Conservation (phyloP, 1,139 yeast genomes). For the Wickerhamomyces sp. region DNA sequence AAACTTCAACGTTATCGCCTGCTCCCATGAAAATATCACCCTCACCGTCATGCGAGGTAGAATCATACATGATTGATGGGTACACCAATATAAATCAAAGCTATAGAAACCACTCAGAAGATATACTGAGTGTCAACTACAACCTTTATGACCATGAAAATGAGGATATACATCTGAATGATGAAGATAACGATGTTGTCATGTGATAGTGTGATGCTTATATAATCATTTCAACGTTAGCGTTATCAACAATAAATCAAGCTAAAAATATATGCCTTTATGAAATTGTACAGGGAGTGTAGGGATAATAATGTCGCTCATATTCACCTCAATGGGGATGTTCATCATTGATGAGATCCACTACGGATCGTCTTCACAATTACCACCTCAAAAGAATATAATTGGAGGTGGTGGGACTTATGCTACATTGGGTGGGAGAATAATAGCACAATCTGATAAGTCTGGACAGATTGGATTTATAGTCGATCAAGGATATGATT, state of each 20-base stretch:
- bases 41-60: conserved; percentile 35
- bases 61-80: conserved; percentile 37
- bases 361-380: conserved; percentile 40
- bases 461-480: conserved; percentile 55
- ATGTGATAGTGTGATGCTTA: too few relatives aligned
- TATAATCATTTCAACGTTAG: too few relatives aligned
- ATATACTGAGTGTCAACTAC: conserved; percentile 22
- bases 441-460: conserved; percentile 35
- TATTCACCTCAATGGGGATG: conserved; percentile 52
- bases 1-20: background rate
- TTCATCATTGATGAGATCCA: conserved; percentile 88
- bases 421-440: conserved; percentile 73
- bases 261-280: too few relatives aligned
- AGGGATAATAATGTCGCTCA: too few relatives aligned
- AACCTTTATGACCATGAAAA: conserved; percentile 21
- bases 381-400: conserved; percentile 45
- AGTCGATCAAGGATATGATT: conserved; percentile 76
- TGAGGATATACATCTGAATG: conserved; percentile 19
- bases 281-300: too few relatives aligned
- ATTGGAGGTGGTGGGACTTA: conserved; percentile 92
- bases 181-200: conserved; percentile 14
- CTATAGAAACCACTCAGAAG: conserved; percentile 19
- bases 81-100: conserved; percentile 23
- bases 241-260: too few relatives aligned
- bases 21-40: conserved; percentile 6